Percentiles rank a stretch among this genome's conserved stretches.
Conservation (phyloP, 208 protist species). For the Crithidia brevicula region DNA sequence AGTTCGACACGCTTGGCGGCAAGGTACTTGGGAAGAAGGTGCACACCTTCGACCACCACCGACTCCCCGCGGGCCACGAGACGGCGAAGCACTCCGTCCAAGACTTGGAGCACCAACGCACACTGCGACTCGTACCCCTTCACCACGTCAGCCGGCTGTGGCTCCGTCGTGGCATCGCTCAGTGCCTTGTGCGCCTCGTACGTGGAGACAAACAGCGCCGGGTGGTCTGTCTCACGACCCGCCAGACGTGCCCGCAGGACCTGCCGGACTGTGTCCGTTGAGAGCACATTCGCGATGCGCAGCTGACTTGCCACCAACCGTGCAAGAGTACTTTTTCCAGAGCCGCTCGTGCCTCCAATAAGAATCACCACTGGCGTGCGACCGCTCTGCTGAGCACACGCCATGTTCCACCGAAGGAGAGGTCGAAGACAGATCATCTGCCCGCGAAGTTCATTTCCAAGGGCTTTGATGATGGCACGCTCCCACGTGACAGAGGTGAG, state of each 20-base stretch:
- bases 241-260: conserved; percentile 57
- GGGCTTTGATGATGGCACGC: conserved; percentile 11
- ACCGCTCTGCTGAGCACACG: conserved; percentile 48
- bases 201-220: conserved; percentile 65
- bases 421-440: conserved; percentile 48
- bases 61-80: conserved; percentile 33
- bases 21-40: conserved; percentile 55
- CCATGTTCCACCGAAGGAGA: conserved; percentile 43
- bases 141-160: conserved; percentile 4
- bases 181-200: conserved; percentile 54
- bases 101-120: conserved; percentile 7
- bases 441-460: conserved; percentile 45
- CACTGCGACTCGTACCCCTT: conserved; percentile 28
- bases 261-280: conserved; percentile 93
- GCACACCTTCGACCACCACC: conserved; percentile 68
- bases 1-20: conserved; percentile 37
- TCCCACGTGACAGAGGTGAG: conserved; percentile 13
- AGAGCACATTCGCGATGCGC: conserved; percentile 84
- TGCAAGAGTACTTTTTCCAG: conserved; percentile 91
- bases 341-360: conserved; percentile 92
- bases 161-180: background rate
- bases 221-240: conserved; percentile 30
- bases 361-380: conserved; percentile 80
- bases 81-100: conserved; percentile 19
- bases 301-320: conserved; percentile 82